Evolutionary conservation across 768 basidiomycete genomes (phyloP).

Genomic region (Trametes gibbosa): DNA sequence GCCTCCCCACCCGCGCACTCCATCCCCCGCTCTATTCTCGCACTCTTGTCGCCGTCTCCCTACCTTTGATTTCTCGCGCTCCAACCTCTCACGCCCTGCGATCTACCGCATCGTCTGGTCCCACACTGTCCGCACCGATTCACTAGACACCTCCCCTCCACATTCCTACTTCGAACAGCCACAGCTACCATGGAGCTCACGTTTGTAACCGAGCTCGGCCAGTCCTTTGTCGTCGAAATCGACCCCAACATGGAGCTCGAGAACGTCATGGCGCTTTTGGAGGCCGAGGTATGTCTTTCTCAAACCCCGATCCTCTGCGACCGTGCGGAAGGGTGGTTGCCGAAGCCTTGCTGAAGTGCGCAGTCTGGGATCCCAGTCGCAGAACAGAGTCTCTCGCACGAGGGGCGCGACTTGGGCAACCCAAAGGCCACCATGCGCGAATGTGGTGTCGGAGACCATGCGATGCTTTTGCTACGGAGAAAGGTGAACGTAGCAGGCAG

Average conservation of each 20-base stretch:
- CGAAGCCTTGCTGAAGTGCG: background rate
- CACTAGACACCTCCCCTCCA: background rate
- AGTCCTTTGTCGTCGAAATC: conserved; percentile 72
- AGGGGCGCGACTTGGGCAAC: conserved; percentile 63
- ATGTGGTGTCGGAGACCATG: conserved; percentile 61
- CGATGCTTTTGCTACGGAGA: conserved; percentile 66
- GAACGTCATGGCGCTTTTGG: conserved; percentile 90
- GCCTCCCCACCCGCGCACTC: no score
- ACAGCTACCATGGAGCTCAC: conserved; percentile 58
- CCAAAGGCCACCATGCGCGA: conserved; percentile 66
- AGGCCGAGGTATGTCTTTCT: conserved; percentile 74
- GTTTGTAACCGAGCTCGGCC: conserved; percentile 66
- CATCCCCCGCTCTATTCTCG: no score
- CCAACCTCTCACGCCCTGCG: background rate
- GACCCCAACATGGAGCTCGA: conserved; percentile 89
- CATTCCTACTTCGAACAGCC: background rate
- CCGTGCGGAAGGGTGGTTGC: background rate
- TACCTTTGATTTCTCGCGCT: no score
- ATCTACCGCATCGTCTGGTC: conserved; percentile 3
- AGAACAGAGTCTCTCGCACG: conserved; percentile 73
- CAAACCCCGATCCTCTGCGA: background rate
- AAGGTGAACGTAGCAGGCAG: conserved; percentile 50
- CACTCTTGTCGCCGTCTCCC: no score
- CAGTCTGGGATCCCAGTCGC: conserved; percentile 71
- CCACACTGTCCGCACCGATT: background rate